Evolutionary conservation across 2,329 filamentous ascomycete species (phyloP), one percentile per base, ranked within the genome.

Genomic region (Sporothrix dimorphospora): DNA sequence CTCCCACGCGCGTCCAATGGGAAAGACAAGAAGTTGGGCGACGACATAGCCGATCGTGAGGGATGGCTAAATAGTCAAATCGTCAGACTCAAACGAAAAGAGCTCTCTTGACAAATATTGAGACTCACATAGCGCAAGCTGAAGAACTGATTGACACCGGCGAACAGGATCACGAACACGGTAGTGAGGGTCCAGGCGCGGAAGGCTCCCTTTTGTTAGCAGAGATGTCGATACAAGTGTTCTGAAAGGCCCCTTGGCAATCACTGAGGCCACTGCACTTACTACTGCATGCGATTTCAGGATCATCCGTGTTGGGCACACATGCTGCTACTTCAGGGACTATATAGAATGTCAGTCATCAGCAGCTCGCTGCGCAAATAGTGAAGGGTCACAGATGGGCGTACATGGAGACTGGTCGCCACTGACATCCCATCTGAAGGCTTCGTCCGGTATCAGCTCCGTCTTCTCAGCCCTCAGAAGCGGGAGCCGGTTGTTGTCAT

Each of bases 31-130:
- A 57, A 90, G 79, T 79, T 89, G 86, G 27, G 86, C 86, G 11
- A 89, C 86, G 66, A 87, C 86, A 68, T 86, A 82, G 75, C 85
- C 83, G 76, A 90, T 85, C 16, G 80, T 82, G 75, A 89, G 88
- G 53, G 82, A 81, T 0, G 88, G 88, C 74, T 86, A 83, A n/a
- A 21, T 8, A 21, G 34, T n/a, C 4, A 47, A 34, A 49, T 21
- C 34, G 67, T 69, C 24, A 40, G 51, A 24, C n/a, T 38, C 24
- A 45, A 40, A 19, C 16, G 45, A 53, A 45, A 68, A 12, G 7
- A 5, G 19, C 19, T 63, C 42, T 49, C 30, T n/a, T 34, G 24
- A 11, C 19, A n/a, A 21, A 45, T 3, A 27, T 7, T 9, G 16
- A 34, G 14, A 66, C 63, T 66, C 42, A 73, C 72, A 67, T 73